Conservation (phyloP, 2,329 filamentous ascomycete species). For the Fusarium oligoseptatum region DNA sequence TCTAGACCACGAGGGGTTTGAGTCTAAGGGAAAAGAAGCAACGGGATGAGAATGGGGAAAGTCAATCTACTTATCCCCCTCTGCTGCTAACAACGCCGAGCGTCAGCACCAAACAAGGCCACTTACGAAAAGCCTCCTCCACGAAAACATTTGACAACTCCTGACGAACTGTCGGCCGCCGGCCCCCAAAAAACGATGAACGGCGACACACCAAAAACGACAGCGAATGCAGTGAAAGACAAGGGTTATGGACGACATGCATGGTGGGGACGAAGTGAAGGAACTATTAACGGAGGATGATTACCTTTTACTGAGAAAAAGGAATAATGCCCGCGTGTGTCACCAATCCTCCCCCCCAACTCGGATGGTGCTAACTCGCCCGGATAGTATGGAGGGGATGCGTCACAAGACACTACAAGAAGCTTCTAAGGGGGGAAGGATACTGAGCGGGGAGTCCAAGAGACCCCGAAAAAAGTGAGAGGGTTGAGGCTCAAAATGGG, state of each 20-base stretch:
- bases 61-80: background rate
- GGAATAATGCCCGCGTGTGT: background rate
- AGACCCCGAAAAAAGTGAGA: constrained; percentile 26
- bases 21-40: background rate
- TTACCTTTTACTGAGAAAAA: background rate
- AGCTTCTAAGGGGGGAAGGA: background rate
- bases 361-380: background rate
- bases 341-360: background rate
- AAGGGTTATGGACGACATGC: constrained; percentile 4
- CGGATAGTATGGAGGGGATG: background rate
- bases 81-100: background rate
- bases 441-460: constrained; percentile 14
- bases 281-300: background rate
- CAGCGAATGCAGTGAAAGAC: constrained; percentile 32
- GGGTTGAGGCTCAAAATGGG: constrained; percentile 29
- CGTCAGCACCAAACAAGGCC: background rate
- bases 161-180: background rate
- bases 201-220: constrained; percentile 25
- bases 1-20: background rate
- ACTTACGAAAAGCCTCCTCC: background rate
- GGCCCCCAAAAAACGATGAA: constrained; percentile 19
- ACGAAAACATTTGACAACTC: background rate
- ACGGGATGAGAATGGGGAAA: background rate
- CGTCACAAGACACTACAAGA: constrained; percentile 9
- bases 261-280: background rate